Conservation (phyloP, 2,329 filamentous ascomycete species). For the Domatiomyces globalis region DNA sequence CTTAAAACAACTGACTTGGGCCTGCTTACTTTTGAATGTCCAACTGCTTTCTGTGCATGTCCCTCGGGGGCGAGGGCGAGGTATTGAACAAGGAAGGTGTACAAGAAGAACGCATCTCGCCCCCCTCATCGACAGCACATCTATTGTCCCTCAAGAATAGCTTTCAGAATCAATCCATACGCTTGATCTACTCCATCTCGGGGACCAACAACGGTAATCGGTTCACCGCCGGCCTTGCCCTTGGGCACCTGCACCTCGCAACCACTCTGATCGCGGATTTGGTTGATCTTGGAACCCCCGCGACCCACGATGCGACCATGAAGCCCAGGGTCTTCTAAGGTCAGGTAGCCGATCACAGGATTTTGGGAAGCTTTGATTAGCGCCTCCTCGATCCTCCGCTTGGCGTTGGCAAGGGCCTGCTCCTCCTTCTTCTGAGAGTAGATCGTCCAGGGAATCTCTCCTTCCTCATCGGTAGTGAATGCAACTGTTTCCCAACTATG, state of each 20-base stretch:
- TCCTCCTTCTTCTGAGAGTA: constrained; percentile 42
- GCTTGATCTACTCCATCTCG: constrained; percentile 76
- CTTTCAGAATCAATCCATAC: constrained; percentile 73
- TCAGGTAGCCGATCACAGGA: constrained; percentile 64
- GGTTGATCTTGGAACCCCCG: constrained; percentile 80
- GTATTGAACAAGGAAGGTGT: too few species aligned
- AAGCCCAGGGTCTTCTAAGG: constrained; percentile 74
- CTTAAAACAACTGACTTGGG: too few species aligned
- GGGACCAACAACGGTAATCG: constrained; percentile 76
- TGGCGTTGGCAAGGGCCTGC: constrained; percentile 71
- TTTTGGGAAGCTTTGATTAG: constrained; percentile 44
- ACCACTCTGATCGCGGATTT: constrained; percentile 79
- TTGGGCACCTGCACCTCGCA: constrained; percentile 90
- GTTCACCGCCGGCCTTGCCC: constrained; percentile 43
- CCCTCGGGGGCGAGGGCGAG: too few species aligned
- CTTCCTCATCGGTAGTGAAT: constrained; percentile 20
- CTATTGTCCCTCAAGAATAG: constrained; percentile 36
- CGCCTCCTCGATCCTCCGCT: constrained; percentile 56
- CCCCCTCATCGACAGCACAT: not conserved
- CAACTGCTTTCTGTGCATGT: too few species aligned
- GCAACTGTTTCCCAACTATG: constrained; percentile 71
- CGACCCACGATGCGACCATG: constrained; percentile 85
- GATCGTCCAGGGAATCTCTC: constrained; percentile 66
- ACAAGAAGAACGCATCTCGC: not conserved
- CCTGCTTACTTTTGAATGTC: too few species aligned